Evolutionary conservation across 2,329 filamentous ascomycete species (phyloP), one percentile per base, ranked within the genome.

Genomic region (Talaromyces sp.): DNA sequence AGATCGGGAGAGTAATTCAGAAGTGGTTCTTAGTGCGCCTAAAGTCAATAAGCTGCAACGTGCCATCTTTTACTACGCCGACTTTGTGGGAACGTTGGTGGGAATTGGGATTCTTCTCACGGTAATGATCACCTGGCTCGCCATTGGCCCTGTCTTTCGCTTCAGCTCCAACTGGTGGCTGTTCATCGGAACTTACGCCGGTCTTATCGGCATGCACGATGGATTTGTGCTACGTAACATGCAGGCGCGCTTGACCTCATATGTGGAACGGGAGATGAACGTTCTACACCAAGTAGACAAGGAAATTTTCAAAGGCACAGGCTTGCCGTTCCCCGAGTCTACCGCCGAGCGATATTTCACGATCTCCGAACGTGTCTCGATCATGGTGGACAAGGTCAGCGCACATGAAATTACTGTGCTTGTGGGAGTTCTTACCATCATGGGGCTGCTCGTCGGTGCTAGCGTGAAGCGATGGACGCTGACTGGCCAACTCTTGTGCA

Each of bases 151-250:
- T 3, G 51, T 69, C 3, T 70, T 80, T 60, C 51, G 70, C 2
- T 80, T 77, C 63, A 70, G 74, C 60, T 66, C 70, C 60, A 80
- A 77, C 66, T 81, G 79, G 79, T 80, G 76, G 74, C 72, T 80
- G 0, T 70, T 80, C 17, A 80, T 80, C 54, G 79, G 79, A 12
- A 80, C 78, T 0, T 81, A 80, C 62, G 77, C 79, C 0, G 78
- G 79, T 2, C 70, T 81, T 5, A 70, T 80, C 52, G 78, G 79
- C 2, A 70, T 80, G 55, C 70, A 76, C 32, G 77, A 80, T 62
- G 74, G 75, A 27, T 80, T 80, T 60, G 71, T 80, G 14, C 70
- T 80, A 12, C 75, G 76, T 38, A 80, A 80, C 57, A 69, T 80
- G 12, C 74, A 80, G 63, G 66, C 59, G 51, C 66, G 64, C 5